Evolutionary conservation across 768 basidiomycete species (phyloP).

Genomic region (Russula griseocarnosa): DNA sequence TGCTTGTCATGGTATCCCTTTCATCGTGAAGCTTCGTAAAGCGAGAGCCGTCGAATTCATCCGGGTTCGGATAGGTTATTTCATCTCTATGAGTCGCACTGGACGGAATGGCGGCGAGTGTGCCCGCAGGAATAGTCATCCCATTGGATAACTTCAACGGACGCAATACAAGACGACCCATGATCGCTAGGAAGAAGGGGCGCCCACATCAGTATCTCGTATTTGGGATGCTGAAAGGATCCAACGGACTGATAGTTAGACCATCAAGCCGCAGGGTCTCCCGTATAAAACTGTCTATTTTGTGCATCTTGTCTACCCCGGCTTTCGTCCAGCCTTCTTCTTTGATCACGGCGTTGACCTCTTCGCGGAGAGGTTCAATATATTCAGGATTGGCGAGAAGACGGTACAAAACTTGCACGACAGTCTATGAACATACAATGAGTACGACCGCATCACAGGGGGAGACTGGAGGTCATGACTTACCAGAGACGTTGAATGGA

Average conservation of each 20-base stretch:
- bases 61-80: conserved; percentile 42
- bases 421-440: not conserved
- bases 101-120: conserved; percentile 36
- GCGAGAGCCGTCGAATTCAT: conserved; percentile 41
- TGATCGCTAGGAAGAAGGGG: conserved; percentile 16
- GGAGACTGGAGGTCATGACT: not conserved
- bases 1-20: not conserved
- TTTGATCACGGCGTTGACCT: conserved; percentile 24
- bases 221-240: no score
- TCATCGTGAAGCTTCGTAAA: conserved; percentile 36
- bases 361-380: conserved; percentile 30
- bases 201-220: not conserved
- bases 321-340: conserved; percentile 18
- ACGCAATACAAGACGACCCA: conserved; percentile 30
- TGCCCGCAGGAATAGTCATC: conserved; percentile 40
- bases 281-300: conserved; percentile 37
- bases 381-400: conserved; percentile 31
- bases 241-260: not conserved
- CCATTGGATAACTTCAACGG: conserved; percentile 37
- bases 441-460: not conserved
- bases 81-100: conserved; percentile 41
- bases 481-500: conserved; percentile 38
- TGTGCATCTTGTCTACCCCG: conserved; percentile 30
- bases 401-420: conserved; percentile 26
- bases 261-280: conserved; percentile 33